A percentile compares a stretch with the other conserved stretches of the same genome.
These are phyloP conservation scores for Aspergillus diversus DNA, from an alignment of 495 filamentous ascomycete species.

Conservation along the genomic window DNA sequence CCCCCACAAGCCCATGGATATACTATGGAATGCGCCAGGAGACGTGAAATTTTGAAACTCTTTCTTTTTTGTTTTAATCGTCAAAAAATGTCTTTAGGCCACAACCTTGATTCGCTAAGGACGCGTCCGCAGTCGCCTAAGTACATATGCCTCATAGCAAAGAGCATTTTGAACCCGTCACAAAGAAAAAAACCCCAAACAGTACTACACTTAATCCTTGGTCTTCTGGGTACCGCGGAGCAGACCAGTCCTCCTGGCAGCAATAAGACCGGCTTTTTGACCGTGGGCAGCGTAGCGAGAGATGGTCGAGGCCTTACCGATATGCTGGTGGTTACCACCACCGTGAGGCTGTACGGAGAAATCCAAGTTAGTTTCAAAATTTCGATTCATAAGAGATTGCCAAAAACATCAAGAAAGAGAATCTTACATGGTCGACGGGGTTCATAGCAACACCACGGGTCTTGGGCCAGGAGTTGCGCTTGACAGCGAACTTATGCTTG, in stretches of 20 bases:
- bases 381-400: neutral
- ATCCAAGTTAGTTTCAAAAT: slow-evolving; percentile 33
- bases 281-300: slow-evolving; percentile 94
- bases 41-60: slow-evolving; percentile 22
- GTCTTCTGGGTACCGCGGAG: slow-evolving; percentile 99
- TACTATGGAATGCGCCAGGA: slow-evolving; percentile 12
- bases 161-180: slow-evolving; percentile 55
- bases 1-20: slow-evolving; percentile 2
- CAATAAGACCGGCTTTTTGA: slow-evolving; percentile 99
- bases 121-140: slow-evolving; percentile 54
- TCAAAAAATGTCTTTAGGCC: slow-evolving; percentile 44
- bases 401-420: slow-evolving; percentile 6
- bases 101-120: slow-evolving; percentile 54
- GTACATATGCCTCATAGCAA: slow-evolving; percentile 57
- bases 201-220: slow-evolving; percentile 70
- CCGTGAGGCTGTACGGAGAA: slow-evolving; percentile 77
- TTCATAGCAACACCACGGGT: slow-evolving; percentile 99
- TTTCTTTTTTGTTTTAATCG: slow-evolving; percentile 37
- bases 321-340: slow-evolving; percentile 99
- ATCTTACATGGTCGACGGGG: slow-evolving; percentile 92
- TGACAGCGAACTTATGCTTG: slow-evolving; percentile 99
- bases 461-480: slow-evolving; percentile 99
- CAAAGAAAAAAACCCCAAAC: slow-evolving; percentile 50
- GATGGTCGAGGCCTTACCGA: slow-evolving; percentile 99
- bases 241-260: slow-evolving; percentile 97